Evolutionary conservation across 2,329 filamentous ascomycete species (phyloP), one percentile per base, ranked within the genome.

Genomic region (Phaeosphaeriaceae sp.): DNA sequence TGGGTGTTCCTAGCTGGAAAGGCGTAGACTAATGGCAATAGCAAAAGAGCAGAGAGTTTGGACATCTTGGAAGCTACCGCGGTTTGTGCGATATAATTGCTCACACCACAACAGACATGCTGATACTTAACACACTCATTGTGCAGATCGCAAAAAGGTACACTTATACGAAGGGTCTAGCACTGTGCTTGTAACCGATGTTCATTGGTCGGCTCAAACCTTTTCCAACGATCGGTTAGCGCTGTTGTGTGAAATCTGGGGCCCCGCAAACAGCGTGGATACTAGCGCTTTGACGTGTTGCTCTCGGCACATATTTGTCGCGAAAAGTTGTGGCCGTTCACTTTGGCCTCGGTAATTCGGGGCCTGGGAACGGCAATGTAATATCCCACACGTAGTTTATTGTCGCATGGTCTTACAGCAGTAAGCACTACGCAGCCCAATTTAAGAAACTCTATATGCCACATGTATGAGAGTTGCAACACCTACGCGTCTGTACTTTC

Each of bases 221-320:
- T 60, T 45, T 58, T 57, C 54, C 54, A 48, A 41, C 21, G 17
- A 11, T 50, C 41, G 54, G 54, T 55, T 60, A 60, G 51, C 49
- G 46, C 46, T 42, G 41, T 7, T 13, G 25, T 53, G 7, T 44
- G 7, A 33, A 53, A 33, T 51, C 42, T 24, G 60, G 56, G 60
- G 54, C 60, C 60, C 60, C 60, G 60, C 60, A 49, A 57, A 53
- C 27, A 51, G 53, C 51, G 53, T 56, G 25, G 51, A 53, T 53
- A 24, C 44, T 46, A 46, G 44, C 44, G 44, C 21, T 46, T 21
- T 46, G 44, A 46, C 4, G 44, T 22, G 17, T 46, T 46, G 44
- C 44, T 24, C 44, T 46, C 44, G 44, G 44, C n/a, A 46, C 21
- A 46, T 46, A 46, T 24, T 6, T 46, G 44, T 7, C 7, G 44